A percentile compares a stretch with the other conserved stretches of the same genome.
Evolutionary conservation across 257 asterid species (phyloP).

Genomic region (Henckelia pumila): DNA sequence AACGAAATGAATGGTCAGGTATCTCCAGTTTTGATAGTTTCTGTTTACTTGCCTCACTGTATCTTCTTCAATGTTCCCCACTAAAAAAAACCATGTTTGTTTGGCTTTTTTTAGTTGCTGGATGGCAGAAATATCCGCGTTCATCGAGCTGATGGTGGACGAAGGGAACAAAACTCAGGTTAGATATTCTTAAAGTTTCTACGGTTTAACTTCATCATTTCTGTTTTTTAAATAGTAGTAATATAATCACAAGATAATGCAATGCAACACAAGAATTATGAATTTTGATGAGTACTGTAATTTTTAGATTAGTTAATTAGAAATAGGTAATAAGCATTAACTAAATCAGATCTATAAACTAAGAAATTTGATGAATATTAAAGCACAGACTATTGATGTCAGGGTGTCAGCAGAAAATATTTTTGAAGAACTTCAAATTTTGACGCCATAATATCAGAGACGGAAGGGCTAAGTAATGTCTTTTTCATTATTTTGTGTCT

Average conservation of each 20-base stretch:
- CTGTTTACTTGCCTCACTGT: neutral
- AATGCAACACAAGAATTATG: neutral
- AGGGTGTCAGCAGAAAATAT: too few species aligned
- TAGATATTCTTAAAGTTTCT: neutral
- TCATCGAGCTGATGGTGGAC: constrained; percentile 38
- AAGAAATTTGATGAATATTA: too few species aligned
- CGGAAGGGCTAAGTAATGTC: too few species aligned
- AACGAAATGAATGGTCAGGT: constrained; percentile 75
- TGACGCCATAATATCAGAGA: too few species aligned
- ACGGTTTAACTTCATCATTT: neutral
- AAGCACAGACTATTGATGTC: too few species aligned
- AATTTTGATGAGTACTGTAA: neutral
- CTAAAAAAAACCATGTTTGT: constrained; percentile 1
- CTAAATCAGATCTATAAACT: too few species aligned
- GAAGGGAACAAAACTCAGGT: constrained; percentile 27
- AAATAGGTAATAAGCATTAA: too few species aligned
- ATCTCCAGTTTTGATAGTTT: constrained; percentile 13
- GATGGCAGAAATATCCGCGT: constrained; percentile 72
- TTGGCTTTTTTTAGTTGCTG: constrained; percentile 41
- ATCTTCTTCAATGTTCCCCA: constrained; percentile 1
- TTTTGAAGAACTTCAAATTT: too few species aligned
- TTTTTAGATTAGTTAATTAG: too few species aligned
- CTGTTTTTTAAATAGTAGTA: neutral
- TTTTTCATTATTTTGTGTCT: too few species aligned
- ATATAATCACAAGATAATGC: neutral